Evolutionary conservation across 2,329 filamentous ascomycete genomes (phyloP).

Genomic region (Grosmannia penicillata): DNA sequence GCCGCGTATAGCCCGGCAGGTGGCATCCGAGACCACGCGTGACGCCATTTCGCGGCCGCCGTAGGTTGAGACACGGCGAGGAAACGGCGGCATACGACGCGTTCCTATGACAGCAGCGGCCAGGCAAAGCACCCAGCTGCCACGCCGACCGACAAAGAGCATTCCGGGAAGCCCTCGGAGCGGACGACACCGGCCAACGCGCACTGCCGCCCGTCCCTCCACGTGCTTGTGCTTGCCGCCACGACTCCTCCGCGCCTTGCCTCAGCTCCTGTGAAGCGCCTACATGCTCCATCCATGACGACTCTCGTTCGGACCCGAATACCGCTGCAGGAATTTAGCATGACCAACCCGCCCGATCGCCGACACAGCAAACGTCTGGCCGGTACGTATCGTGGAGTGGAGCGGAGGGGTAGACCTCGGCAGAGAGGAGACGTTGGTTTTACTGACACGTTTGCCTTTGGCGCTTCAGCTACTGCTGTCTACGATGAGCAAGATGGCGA

Average conservation of each 20-base stretch:
- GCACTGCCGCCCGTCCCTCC: no score
- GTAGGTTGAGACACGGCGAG: no score
- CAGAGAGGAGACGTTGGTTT: background rate
- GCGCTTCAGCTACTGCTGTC: constrained; percentile 18
- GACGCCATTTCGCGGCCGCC: no score
- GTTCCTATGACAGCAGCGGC: no score
- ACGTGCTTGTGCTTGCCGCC: background rate
- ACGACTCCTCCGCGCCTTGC: background rate
- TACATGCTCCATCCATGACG: constrained; percentile 48
- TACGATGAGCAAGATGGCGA: constrained; percentile 67
- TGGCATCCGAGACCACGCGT: no score
- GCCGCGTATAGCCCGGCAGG: no score
- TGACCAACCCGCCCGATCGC: constrained; percentile 47
- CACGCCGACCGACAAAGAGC: no score
- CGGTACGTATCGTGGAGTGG: constrained; percentile 27
- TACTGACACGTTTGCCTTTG: background rate
- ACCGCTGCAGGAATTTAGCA: constrained; percentile 53
- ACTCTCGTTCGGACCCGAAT: constrained; percentile 49
- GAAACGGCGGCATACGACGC: no score
- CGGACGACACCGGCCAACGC: no score
- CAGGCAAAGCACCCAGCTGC: no score
- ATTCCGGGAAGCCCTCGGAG: no score
- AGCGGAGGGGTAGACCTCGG: background rate
- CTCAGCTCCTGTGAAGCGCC: background rate
- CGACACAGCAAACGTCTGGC: constrained; percentile 50